Conservation (phyloP, 106 monocot species). For the Alisma plantagoaquatica region DNA sequence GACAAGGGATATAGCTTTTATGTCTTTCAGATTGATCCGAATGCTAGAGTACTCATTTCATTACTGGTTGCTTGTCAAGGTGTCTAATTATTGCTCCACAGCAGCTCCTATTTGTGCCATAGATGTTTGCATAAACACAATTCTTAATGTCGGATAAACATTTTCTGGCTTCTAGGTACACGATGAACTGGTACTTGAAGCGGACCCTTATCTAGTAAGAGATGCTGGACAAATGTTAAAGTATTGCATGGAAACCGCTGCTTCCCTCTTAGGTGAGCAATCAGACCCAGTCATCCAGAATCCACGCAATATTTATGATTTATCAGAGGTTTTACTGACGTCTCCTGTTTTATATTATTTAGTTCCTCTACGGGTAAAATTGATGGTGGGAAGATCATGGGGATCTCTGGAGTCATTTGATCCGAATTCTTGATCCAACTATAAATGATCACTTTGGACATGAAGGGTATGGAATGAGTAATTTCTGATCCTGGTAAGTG, state of each 20-base stretch:
- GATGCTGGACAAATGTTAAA: slow-evolving; percentile 62
- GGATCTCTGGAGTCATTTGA: slow-evolving; percentile 70
- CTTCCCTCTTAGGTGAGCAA: slow-evolving; percentile 57
- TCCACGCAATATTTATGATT: not conserved
- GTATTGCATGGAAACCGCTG: slow-evolving; percentile 77
- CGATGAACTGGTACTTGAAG: slow-evolving; percentile 92
- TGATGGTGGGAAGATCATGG: slow-evolving; percentile 89
- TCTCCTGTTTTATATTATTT: slow-evolving; percentile 11
- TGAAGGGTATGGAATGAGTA: no score
- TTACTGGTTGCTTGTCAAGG: no score
- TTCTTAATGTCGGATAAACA: no score
- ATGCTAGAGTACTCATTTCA: no score
- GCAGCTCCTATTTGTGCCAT: no score
- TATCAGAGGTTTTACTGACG: not conserved
- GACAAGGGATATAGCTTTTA: no score
- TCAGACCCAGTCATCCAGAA: not conserved
- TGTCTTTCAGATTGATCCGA: no score
- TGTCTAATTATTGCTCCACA: no score
- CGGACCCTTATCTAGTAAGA: slow-evolving; percentile 37
- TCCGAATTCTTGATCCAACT: slow-evolving; percentile 4
- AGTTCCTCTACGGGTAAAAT: slow-evolving; percentile 81
- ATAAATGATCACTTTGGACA: no score
- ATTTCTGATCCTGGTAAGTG: no score
- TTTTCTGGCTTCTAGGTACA: no score
- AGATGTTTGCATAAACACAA: no score